Evolutionary conservation across 495 filamentous ascomycete species (phyloP), one percentile per base, ranked within the genome.

Genomic region (Neohortaea acidophila): DNA sequence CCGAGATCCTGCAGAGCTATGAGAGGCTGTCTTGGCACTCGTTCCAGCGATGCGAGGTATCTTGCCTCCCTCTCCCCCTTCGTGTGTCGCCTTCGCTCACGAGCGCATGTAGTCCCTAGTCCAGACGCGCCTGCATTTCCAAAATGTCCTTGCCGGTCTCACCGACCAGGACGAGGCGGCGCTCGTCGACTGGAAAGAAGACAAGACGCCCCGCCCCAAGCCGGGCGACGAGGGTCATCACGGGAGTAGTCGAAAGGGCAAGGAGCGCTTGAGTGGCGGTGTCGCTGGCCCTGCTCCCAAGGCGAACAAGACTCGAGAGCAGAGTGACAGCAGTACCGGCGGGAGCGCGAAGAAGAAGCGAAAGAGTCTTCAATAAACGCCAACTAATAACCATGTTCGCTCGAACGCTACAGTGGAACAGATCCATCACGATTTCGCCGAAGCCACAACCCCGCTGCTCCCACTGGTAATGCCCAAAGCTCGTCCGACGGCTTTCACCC

Each of bases 71-170:
- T 13, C 20, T 14, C 21, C 12, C 22, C 8, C 30, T 27, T 24
- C 19, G 3, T 3, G 20, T 9, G 3, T 4, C 4, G 9, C 3
- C 7, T 17, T 4, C 23, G 21, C 36, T 39, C 8, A 39, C 36
- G 17, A 4, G 2, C 13, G 5, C 9, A 9, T 3, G 11, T 18
- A 49, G 46, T 49, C 46, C 19, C n/a, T 45, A 13, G 34, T 33
- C 7, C 46, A 49, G 25, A 49, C 46, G 20, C 36, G 46, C 7
- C 42, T 45, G 10, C 46, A 49, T 42, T 49, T 45, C 33, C 46
- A 49, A 21, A 49, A 49, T 21, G 27, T 49, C 30, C 27, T 45
- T 9, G 41, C 36, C 14, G 46, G 46, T 18, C 45, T 45, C 42
- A 41, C 36, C 2, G 15, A 20, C 8, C 36, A 44, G 33, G 46